Evolutionary conservation across 345 rosid species (phyloP).

Genomic region (Cardamine occulta): DNA sequence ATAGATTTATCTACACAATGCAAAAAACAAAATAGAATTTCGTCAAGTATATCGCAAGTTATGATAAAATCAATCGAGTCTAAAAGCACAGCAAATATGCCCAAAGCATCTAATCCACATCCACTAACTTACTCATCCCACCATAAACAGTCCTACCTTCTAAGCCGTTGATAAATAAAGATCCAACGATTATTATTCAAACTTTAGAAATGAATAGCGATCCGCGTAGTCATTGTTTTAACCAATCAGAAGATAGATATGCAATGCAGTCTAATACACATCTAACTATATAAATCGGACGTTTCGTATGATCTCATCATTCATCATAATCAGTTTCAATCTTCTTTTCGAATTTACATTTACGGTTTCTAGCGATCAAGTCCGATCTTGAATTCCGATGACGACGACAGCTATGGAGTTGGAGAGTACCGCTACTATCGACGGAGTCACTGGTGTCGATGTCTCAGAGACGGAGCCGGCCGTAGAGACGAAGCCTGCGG

Average conservation of each 20-base stretch:
- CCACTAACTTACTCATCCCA: constrained; percentile 21
- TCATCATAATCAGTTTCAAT: background rate
- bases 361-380: background rate
- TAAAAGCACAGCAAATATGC: constrained; percentile 69
- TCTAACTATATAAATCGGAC: constrained; percentile 58
- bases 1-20: constrained; percentile 46
- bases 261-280: constrained; percentile 41
- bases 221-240: constrained; percentile 51
- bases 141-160: background rate
- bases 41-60: constrained; percentile 37
- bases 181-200: constrained; percentile 71
- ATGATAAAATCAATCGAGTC: constrained; percentile 47
- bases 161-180: constrained; percentile 51
- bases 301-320: constrained; percentile 27
- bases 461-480: constrained; percentile 31
- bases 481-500: constrained; percentile 47
- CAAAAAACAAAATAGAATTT: constrained; percentile 43
- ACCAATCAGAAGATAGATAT: constrained; percentile 60
- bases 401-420: background rate
- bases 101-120: constrained; percentile 38
- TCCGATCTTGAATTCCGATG: constrained; percentile 1
- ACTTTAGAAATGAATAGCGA: constrained; percentile 39
- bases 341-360: background rate
- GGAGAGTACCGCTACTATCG: constrained; percentile 28
- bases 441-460: constrained; percentile 21